phyloP scores from a whole-genome alignment of 106 monocot species.

The Platanthera zijinensis region DNA sequence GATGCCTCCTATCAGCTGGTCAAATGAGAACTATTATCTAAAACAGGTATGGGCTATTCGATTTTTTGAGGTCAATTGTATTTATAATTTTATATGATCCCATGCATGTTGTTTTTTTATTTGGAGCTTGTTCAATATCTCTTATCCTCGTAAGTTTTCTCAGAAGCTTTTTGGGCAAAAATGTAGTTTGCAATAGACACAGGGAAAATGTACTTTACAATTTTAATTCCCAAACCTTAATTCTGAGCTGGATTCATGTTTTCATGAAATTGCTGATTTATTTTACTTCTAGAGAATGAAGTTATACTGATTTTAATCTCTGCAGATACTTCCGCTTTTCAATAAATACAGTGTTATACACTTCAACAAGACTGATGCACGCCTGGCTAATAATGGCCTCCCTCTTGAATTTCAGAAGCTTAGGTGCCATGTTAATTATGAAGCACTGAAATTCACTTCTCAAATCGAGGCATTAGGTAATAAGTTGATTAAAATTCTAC shows the following conservation, averaged over 20 bases:
- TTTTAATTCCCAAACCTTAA: not conserved
- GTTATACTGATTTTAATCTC: not conserved
- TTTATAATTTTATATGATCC: not conserved
- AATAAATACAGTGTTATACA: constrained; percentile 63
- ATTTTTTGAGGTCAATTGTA: not conserved
- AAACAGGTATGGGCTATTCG: constrained; percentile 52
- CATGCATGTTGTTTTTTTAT: not conserved
- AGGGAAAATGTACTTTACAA: not conserved
- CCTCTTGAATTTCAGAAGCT: constrained; percentile 68
- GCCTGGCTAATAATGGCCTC: constrained; percentile 89
- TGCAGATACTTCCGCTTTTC: constrained; percentile 86
- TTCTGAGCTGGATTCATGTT: not conserved
- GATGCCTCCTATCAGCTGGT: constrained; percentile 95
- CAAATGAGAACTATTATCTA: constrained; percentile 84
- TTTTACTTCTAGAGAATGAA: not conserved
- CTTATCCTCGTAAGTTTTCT: not conserved
- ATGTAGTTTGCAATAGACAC: not conserved
- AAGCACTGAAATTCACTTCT: constrained; percentile 80
- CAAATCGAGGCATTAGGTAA: constrained; percentile 81
- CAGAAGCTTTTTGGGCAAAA: not conserved
- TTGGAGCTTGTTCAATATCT: not conserved
- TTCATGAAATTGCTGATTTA: not conserved
- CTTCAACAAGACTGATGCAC: constrained; percentile 92
- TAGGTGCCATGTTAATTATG: constrained; percentile 87
- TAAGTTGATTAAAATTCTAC: constrained; percentile 58